phyloP scores from a whole-genome alignment of 768 basidiomycete genomes.

The Russula abietina region DNA sequence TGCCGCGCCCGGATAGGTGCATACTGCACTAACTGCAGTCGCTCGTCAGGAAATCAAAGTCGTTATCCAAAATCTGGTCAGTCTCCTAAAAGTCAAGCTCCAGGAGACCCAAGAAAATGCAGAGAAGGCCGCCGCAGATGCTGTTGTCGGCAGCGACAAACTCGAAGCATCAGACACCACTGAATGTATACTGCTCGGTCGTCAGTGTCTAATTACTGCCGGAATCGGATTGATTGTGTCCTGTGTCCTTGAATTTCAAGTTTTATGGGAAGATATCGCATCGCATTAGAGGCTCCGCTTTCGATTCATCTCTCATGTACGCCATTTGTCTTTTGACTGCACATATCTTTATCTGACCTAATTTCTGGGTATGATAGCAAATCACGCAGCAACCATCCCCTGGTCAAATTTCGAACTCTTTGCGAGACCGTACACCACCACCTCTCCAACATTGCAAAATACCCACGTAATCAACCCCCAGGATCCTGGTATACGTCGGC shows the following conservation, averaged over 20 bases:
- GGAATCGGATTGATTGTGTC: conserved; percentile 89
- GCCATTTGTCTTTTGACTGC: conserved; percentile 24
- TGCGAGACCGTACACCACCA: conserved; percentile 96
- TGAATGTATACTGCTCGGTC: conserved; percentile 78
- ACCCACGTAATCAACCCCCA: conserved; percentile 92
- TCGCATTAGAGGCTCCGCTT: conserved; percentile 78
- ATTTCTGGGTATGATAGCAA: conserved; percentile 44
- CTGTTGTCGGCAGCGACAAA: conserved; percentile 49
- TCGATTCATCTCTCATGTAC: conserved; percentile 79
- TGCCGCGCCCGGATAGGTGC: conserved; percentile 83
- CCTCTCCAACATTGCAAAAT: conserved; percentile 59
- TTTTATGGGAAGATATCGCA: conserved; percentile 97
- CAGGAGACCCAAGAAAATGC: conserved; percentile 83
- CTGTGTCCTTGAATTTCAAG: conserved; percentile 74
- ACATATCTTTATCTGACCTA: not conserved
- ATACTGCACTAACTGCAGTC: conserved; percentile 92
- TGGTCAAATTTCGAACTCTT: conserved; percentile 85
- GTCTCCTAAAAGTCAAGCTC: conserved; percentile 74
- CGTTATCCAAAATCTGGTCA: conserved; percentile 82
- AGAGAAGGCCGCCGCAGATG: conserved; percentile 65
- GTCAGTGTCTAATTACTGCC: conserved; percentile 84
- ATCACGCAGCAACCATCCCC: conserved; percentile 67
- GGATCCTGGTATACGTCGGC: conserved; percentile 90
- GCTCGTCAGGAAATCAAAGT: conserved; percentile 83
- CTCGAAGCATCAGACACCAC: conserved; percentile 94